Evolutionary conservation across 1,139 yeast genomes (phyloP).

Genomic region (Candida freyschussii): DNA sequence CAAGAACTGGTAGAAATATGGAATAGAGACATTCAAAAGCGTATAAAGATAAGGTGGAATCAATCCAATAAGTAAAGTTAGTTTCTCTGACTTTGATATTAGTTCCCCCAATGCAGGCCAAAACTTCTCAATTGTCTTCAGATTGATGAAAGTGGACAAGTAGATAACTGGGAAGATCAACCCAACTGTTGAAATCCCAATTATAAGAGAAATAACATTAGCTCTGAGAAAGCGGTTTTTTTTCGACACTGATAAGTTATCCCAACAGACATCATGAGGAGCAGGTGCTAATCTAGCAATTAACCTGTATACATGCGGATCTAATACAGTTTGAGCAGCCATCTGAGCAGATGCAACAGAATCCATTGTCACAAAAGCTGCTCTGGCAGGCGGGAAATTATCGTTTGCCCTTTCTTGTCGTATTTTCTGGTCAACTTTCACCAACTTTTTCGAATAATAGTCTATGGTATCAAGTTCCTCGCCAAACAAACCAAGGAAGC

Average conservation of each 20-base stretch:
- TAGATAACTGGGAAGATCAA: slow-evolving; percentile 72
- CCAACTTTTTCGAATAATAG: slow-evolving; percentile 51
- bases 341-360: slow-evolving; percentile 84
- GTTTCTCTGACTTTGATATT: slow-evolving; percentile 50
- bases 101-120: slow-evolving; percentile 72
- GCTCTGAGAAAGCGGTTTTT: slow-evolving; percentile 52
- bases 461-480: slow-evolving; percentile 62
- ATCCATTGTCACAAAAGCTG: slow-evolving; percentile 81
- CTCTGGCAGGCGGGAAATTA: slow-evolving; percentile 35
- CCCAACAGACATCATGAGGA: slow-evolving; percentile 83
- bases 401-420: slow-evolving; percentile 40
- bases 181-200: slow-evolving; percentile 58
- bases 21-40: slow-evolving; percentile 63
- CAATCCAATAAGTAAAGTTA: slow-evolving; percentile 70
- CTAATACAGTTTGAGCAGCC: slow-evolving; percentile 84
- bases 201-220: slow-evolving; percentile 57
- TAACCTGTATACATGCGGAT: slow-evolving; percentile 69
- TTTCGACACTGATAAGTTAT: slow-evolving; percentile 58
- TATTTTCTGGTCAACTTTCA: slow-evolving; percentile 55
- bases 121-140: slow-evolving; percentile 60
- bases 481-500: slow-evolving; percentile 51
- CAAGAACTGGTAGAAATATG: slow-evolving; percentile 69
- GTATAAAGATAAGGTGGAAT: slow-evolving; percentile 76
- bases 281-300: slow-evolving; percentile 81
- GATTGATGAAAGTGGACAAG: slow-evolving; percentile 66